phyloP scores from a whole-genome alignment of 371 early-diverging fungal species.

The Catenaria anguillulae region DNA sequence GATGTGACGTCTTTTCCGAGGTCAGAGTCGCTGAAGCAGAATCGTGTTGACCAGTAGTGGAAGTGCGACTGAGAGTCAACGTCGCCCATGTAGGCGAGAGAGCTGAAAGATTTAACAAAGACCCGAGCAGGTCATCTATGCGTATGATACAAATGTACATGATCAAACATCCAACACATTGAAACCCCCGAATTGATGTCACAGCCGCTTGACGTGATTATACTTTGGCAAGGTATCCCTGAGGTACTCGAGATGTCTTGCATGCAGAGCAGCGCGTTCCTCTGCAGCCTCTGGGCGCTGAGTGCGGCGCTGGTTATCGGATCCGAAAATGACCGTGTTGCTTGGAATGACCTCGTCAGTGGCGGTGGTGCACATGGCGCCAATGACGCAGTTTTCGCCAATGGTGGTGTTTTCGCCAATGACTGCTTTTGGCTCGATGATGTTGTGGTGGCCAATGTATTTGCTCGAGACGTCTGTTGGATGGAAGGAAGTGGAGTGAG shows the following conservation, averaged over 20 bases:
- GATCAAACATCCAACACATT: too few species aligned
- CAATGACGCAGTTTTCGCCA: slow-evolving; percentile 57
- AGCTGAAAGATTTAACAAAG: too few species aligned
- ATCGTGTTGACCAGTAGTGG: too few species aligned
- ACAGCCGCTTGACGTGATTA: slow-evolving; percentile 32
- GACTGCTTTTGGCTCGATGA: slow-evolving; percentile 50
- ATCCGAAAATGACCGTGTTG: slow-evolving; percentile 53
- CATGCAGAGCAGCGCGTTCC: slow-evolving; percentile 25
- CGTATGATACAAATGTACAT: too few species aligned
- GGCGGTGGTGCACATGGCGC: slow-evolving; percentile 49
- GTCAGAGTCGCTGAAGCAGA: too few species aligned
- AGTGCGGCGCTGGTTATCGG: slow-evolving; percentile 29
- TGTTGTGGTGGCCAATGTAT: slow-evolving; percentile 48
- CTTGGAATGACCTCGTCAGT: slow-evolving; percentile 42
- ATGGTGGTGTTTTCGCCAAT: slow-evolving; percentile 41
- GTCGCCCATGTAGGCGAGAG: too few species aligned
- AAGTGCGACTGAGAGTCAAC: too few species aligned
- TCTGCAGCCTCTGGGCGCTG: slow-evolving; percentile 1
- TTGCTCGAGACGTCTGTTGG: slow-evolving; percentile 47
- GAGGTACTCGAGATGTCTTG: slow-evolving; percentile 58
- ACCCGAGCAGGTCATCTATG: too few species aligned
- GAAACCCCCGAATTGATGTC: too few species aligned
- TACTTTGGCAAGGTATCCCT: slow-evolving; percentile 45
- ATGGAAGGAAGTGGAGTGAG: neutral
- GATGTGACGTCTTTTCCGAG: too few species aligned